phyloP scores from a whole-genome alignment of 805 yeast genomes.

The Jamesozyma jinghongensis region DNA sequence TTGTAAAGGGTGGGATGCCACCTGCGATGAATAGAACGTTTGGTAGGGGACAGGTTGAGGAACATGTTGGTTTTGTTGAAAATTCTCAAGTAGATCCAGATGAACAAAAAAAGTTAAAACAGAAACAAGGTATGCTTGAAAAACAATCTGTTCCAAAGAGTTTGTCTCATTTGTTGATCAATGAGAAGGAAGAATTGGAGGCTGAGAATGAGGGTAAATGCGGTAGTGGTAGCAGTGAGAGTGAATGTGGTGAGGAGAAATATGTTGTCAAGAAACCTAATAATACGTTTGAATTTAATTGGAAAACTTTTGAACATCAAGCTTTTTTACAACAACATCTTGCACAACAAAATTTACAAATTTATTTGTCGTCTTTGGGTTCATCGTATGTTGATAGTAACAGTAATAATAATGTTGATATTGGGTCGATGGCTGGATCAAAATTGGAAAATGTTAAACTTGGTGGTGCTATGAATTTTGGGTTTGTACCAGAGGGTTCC shows the following conservation, averaged over 20 bases:
- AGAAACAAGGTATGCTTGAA: slow-evolving; percentile 42
- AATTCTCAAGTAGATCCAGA: slow-evolving; percentile 31
- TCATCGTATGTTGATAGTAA: too few relatives aligned
- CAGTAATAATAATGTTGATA: too few relatives aligned
- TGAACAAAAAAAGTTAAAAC: slow-evolving; percentile 42
- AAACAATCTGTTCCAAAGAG: slow-evolving; percentile 48
- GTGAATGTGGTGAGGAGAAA: slow-evolving; percentile 4
- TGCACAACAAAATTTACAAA: slow-evolving; percentile 30
- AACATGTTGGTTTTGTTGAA: slow-evolving; percentile 31
- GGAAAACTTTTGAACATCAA: slow-evolving; percentile 30
- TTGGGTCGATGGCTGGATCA: too few relatives aligned
- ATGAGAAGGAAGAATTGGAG: slow-evolving; percentile 2
- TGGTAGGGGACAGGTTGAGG: slow-evolving; percentile 26
- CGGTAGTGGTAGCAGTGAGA: background rate
- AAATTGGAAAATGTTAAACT: too few relatives aligned
- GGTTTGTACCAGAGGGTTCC: too few relatives aligned
- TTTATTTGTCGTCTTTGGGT: slow-evolving; percentile 23
- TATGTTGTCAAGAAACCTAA: slow-evolving; percentile 29
- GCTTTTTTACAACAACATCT: slow-evolving; percentile 29
- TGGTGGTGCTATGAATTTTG: too few relatives aligned
- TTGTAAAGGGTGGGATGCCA: slow-evolving; percentile 39
- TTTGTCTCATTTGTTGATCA: slow-evolving; percentile 41
- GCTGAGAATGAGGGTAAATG: background rate
- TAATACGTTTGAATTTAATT: slow-evolving; percentile 26
- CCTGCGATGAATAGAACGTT: slow-evolving; percentile 47